Conservation (phyloP, 192 early-diverging fungal species). For the Coemansia sp. region DNA sequence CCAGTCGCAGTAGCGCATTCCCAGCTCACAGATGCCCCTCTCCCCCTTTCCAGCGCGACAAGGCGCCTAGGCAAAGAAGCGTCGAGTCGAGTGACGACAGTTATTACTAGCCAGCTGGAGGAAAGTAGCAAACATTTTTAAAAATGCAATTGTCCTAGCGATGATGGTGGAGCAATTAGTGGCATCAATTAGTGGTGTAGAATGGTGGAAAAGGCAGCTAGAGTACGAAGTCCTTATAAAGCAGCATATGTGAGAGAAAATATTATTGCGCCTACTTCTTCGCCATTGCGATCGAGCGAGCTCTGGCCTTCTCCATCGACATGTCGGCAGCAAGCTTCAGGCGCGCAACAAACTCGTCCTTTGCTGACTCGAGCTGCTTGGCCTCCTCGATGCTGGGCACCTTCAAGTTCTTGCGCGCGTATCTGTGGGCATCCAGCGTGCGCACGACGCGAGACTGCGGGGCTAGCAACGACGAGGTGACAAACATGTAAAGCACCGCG, state of each 20-base stretch:
- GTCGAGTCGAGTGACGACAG: neutral
- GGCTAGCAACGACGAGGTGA: slow-evolving; percentile 70
- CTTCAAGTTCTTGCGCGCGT: slow-evolving; percentile 71
- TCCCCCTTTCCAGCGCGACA: neutral
- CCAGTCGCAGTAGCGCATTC: slow-evolving; percentile 12
- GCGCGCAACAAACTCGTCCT: slow-evolving; percentile 36
- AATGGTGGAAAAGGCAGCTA: neutral
- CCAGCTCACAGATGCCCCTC: neutral
- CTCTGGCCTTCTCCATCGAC: slow-evolving; percentile 48
- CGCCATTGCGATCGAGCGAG: slow-evolving; percentile 23
- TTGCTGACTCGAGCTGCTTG: slow-evolving; percentile 22
- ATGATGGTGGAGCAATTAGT: neutral
- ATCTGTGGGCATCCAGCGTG: slow-evolving; percentile 68
- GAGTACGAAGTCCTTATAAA: neutral
- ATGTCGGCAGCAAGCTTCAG: slow-evolving; percentile 51
- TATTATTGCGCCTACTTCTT: neutral
- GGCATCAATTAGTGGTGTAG: neutral
- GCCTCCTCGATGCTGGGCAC: slow-evolving; percentile 31
- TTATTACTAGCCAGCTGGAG: neutral
- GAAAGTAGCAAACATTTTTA: neutral
- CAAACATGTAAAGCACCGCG: slow-evolving; percentile 82
- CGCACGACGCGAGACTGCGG: slow-evolving; percentile 85
- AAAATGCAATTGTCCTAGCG: too few relatives aligned
- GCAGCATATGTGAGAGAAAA: neutral
- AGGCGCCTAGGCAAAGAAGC: neutral